Conservation (phyloP, 2,329 filamentous ascomycete species). For the Ascocoryne sarcoides region DNA sequence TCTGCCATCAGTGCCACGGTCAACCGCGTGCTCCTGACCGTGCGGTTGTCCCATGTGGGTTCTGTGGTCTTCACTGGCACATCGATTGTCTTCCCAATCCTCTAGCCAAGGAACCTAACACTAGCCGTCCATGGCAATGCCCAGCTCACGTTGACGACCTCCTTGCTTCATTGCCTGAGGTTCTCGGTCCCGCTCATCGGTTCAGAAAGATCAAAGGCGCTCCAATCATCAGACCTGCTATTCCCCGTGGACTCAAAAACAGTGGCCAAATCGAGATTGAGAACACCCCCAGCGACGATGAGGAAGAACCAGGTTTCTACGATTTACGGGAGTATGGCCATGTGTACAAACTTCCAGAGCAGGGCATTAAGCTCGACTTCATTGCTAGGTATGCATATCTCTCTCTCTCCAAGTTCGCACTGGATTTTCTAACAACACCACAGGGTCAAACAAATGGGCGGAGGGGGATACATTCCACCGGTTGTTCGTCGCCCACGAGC, state of each 20-base stretch:
- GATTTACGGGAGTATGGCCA: conserved; percentile 54
- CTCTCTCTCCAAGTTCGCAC: neutral
- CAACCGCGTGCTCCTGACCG: conserved; percentile 50
- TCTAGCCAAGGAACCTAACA: conserved; percentile 65
- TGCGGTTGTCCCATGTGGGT: conserved; percentile 78
- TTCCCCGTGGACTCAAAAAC: conserved; percentile 58
- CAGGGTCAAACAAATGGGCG: conserved; percentile 16
- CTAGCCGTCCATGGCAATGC: conserved; percentile 73
- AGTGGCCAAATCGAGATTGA: conserved; percentile 66
- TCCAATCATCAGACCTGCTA: conserved; percentile 41
- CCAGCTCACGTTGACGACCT: conserved; percentile 78
- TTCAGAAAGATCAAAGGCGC: conserved; percentile 52
- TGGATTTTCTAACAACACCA: conserved; percentile 13
- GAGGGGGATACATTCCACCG: no score
- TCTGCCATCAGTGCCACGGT: conserved; percentile 69
- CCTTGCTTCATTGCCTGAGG: conserved; percentile 47
- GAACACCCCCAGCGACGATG: conserved; percentile 46
- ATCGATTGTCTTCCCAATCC: conserved; percentile 78
- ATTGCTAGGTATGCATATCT: conserved; percentile 47
- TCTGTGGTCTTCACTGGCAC: conserved; percentile 78
- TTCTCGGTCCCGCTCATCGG: conserved; percentile 50
- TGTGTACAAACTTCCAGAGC: conserved; percentile 53
- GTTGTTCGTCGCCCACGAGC: conserved; percentile 4
- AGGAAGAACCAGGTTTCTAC: conserved; percentile 41
- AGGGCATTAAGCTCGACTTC: conserved; percentile 63